Evolutionary conservation across 2,329 filamentous ascomycete species (phyloP).

Genomic region (Beauveria rudraprayagi): DNA sequence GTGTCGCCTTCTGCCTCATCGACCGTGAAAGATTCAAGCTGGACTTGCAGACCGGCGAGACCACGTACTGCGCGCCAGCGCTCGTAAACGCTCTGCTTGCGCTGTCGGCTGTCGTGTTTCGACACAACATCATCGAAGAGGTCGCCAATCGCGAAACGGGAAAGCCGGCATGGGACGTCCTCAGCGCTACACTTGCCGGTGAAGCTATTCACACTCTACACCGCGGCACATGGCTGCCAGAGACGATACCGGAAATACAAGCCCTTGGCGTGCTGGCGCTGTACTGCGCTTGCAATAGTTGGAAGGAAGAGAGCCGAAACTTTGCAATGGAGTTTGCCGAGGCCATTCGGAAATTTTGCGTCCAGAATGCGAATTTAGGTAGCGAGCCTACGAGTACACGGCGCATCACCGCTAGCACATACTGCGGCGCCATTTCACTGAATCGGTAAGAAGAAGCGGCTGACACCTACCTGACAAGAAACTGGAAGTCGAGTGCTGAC

Average conservation of each 20-base stretch:
- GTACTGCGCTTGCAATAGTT: neutral
- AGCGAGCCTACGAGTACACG: neutral
- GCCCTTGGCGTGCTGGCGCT: slow-evolving; percentile 1
- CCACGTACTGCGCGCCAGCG: neutral
- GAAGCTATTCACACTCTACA: neutral
- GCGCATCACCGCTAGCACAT: neutral
- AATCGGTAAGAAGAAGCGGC: neutral
- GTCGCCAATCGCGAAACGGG: neutral
- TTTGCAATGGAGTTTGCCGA: slow-evolving; percentile 1
- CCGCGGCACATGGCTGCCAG: neutral
- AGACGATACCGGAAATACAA: neutral
- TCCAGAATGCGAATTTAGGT: neutral
- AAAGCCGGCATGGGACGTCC: neutral
- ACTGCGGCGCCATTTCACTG: slow-evolving; percentile 4
- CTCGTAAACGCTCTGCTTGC: slow-evolving; percentile 1
- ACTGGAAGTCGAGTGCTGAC: neutral
- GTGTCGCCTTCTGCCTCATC: neutral
- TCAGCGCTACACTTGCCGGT: neutral
- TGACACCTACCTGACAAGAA: neutral
- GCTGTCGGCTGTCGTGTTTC: neutral
- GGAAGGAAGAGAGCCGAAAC: neutral
- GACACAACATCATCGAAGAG: neutral
- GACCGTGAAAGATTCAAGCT: neutral
- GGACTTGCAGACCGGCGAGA: neutral
- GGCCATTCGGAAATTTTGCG: neutral